Base-by-base conservation (phyloP, 805 yeast species). In the Yarrowia porcina region DNA sequence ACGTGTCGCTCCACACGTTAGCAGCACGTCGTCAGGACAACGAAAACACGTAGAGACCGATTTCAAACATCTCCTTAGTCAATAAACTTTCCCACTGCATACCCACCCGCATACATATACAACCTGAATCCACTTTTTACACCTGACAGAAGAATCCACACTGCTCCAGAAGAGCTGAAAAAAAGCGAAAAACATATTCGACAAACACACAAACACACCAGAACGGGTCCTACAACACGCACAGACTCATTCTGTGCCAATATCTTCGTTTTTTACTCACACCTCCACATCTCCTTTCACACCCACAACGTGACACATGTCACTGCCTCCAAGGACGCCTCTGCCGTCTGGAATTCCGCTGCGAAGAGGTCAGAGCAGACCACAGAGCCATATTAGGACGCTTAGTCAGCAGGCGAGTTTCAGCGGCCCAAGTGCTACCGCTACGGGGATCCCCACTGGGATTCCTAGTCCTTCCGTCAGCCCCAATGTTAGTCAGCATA, bases 331-430 rank as follows among this genome's bases (percentile, higher is more conserved):
- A 45, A 28, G 52, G 52, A 45, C 52, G 4, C 52, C 36, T 13
- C 52, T 45, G 36, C 52, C 52, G 23, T 45, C 52, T 6, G 52
- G 52, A 10, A 45, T 45, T 9, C 52, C 52, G 7, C 36, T 45
- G 5, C 11, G 50, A 44, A 10, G 52, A 13, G 52, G 52, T 7
- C 10, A 28, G 52, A 45, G 17, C 52, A 36, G n/a, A 7, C 52
- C 52, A 7, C 17, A 10, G 18, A 13, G 27, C 12, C 36, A 45
- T 13, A 30, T 45, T 3, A 36, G 52, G 12, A 1, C 52, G 8
- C 52, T 28, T 8, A 30, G 52, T 45, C 36, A 30, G 52, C 52
- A 28, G 52, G 30, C n/a, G n/a, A n/a, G n/a, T n/a, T n/a, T n/a
- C n/a, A n/a, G n/a, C n/a, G n/a, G n/a, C n/a, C n/a, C n/a, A n/a